A percentile compares a stretch with the other conserved stretches of the same genome.
Conservation (phyloP, 2,329 filamentous ascomycete species). For the Cadophora sp. region DNA sequence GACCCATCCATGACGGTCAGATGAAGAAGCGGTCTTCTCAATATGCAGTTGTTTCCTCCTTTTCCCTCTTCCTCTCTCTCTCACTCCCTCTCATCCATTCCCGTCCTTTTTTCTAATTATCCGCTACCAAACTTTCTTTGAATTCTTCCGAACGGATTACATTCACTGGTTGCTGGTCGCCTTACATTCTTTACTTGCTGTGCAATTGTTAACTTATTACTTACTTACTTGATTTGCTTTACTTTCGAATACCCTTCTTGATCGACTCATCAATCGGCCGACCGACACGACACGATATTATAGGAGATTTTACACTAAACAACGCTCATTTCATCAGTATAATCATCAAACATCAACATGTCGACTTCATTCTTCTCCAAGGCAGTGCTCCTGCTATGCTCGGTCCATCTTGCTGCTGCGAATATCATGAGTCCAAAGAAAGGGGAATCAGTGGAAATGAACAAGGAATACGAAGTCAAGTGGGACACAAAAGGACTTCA, state of each 20-base stretch:
- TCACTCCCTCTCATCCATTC: background rate
- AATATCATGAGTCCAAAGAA: conserved; percentile 16
- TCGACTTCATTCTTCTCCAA: conserved; percentile 15
- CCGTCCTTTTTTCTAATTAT: conserved; percentile 8
- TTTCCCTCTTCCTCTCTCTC: background rate
- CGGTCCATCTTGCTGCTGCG: conserved; percentile 7
- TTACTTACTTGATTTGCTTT: conserved; percentile 12
- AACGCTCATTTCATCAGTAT: conserved; percentile 13
- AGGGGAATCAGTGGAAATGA: conserved; percentile 8
- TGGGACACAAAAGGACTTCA: conserved; percentile 5
- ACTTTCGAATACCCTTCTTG: conserved; percentile 16
- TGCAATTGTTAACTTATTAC: conserved; percentile 14
- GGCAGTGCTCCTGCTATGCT: conserved; percentile 11
- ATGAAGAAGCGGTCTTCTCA: conserved; percentile 7
- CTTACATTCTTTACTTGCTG: conserved; percentile 22
- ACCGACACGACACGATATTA: background rate
- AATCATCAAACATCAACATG: conserved; percentile 15
- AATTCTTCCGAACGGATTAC: conserved; percentile 8
- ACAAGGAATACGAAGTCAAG: conserved; percentile 11
- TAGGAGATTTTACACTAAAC: background rate
- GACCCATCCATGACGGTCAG: background rate
- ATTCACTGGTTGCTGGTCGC: conserved; percentile 20
- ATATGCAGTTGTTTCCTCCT: conserved; percentile 10
- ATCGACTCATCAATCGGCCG: background rate
- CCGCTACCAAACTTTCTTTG: conserved; percentile 17